Percentiles rank a stretch among this genome's conserved stretches.
Conservation (phyloP, 2,329 filamentous ascomycete species). For the Hypoxylon sp. region DNA sequence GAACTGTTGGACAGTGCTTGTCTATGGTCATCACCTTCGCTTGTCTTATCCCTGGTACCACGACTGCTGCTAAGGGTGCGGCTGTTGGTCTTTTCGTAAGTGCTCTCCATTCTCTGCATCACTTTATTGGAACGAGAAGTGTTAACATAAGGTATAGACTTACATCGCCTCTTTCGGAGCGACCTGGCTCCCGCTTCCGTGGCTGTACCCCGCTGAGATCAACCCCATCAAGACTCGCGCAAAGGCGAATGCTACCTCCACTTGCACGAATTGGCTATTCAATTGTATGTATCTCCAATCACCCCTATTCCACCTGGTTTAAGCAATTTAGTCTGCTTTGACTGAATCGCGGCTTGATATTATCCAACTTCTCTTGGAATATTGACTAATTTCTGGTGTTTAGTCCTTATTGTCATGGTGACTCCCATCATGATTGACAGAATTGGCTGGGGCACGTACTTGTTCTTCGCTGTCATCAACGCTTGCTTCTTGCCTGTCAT, state of each 20-base stretch:
- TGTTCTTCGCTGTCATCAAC: constrained; percentile 59
- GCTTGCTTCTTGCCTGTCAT: constrained; percentile 57
- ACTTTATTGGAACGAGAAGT: neutral
- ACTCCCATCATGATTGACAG: constrained; percentile 75
- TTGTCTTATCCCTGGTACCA: constrained; percentile 75
- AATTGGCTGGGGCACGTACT: constrained; percentile 70
- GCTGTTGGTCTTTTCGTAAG: constrained; percentile 73
- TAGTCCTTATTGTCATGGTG: constrained; percentile 66
- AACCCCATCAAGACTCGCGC: constrained; percentile 65
- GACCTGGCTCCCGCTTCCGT: constrained; percentile 75
- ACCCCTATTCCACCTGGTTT: constrained; percentile 41
- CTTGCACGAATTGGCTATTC: constrained; percentile 63
- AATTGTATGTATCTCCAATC: constrained; percentile 52
- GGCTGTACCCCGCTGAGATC: constrained; percentile 70
- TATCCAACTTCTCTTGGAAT: constrained; percentile 39
- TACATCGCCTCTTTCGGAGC: constrained; percentile 80
- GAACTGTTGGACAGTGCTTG: constrained; percentile 64
- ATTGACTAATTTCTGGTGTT: constrained; percentile 9
- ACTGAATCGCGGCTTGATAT: too few species aligned
- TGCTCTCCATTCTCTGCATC: neutral
- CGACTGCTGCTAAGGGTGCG: constrained; percentile 74
- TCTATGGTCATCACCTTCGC: constrained; percentile 75
- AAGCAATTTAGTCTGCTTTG: too few species aligned
- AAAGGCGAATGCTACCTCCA: constrained; percentile 68
- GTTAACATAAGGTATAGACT: constrained; percentile 53